Base-by-base conservation (phyloP, 352 stramenopile species). In the Globisporangium orthogonon region DNA sequence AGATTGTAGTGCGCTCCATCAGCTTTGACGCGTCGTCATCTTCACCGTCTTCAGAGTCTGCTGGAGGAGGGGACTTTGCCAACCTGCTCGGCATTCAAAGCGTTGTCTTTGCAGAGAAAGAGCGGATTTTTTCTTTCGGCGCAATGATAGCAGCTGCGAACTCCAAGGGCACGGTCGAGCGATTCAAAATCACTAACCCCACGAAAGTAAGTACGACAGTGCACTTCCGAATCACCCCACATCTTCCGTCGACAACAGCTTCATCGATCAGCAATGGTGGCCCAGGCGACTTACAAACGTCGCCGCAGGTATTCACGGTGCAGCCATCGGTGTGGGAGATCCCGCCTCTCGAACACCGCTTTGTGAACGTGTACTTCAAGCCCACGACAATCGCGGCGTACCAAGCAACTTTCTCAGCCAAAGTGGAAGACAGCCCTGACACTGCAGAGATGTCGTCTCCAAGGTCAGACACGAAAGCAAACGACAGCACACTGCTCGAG, bases 141-240 rank as follows among this genome's bases (percentile, higher is more conserved):
- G 78, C 85, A 11, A 73, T 97, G 33, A 77, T 94, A 39, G 74
- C 81, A 9, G 74, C 74, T 2, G 56, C 64, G 4, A 83, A 71
- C 54, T 73, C 73, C 37, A 87, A 94, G 54, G 95, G 88, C 31
- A 76, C 83, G 5, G 73, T 90, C 15, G 94, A 98, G 62, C 73
- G 94, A 2, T 97, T 98, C 60, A 97, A 97, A 63, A 98, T 98
- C 40, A 92, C 83, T 0, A 98, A 98, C 63, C 87, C 87, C n/a
- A 97, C 83, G 55, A 98, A 98, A 76, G 91, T 98, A 40, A 82
- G 71, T n/a, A 89, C 89, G 17, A 84, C 64, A 2, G 86, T 98
- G 1, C 75, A 83, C 29, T 97, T 98, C 62, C 66, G 73, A 15
- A 77, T 98, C 48, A 62, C 46, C 2, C 45, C 64, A 29, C 54